Evolutionary conservation across 352 stramenopile species (phyloP).

Genomic region (Peronospora belbahrii): DNA sequence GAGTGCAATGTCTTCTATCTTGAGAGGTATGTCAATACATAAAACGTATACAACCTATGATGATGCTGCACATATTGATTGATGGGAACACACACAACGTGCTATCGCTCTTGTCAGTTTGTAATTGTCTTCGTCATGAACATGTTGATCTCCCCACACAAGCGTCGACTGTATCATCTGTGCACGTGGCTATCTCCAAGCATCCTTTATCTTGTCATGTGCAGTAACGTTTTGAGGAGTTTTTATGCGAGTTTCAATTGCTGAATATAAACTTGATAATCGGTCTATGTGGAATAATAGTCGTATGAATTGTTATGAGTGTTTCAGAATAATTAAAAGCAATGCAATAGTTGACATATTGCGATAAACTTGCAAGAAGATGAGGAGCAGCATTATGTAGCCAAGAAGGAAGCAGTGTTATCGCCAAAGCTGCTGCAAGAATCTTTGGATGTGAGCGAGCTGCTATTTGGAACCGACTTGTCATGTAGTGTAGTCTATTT

Average conservation of each 20-base stretch:
- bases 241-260: not conserved
- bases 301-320: conserved; percentile 37
- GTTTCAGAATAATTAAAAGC: not conserved
- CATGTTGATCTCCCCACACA: conserved; percentile 33
- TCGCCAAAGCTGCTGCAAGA: conserved; percentile 69
- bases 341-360: not conserved
- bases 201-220: not conserved
- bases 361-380: conserved; percentile 54
- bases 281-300: conserved; percentile 65
- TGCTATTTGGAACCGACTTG: not conserved
- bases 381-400: conserved; percentile 50
- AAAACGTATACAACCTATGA: no score
- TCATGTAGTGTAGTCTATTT: not conserved
- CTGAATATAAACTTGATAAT: conserved; percentile 29
- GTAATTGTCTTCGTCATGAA: conserved; percentile 34
- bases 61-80: conserved; percentile 5
- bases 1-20: no score
- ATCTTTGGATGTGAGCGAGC: conserved; percentile 53
- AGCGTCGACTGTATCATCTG: conserved; percentile 42
- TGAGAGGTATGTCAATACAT: no score
- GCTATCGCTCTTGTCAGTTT: conserved; percentile 10
- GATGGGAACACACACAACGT: conserved; percentile 6
- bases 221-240: no score
- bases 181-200: conserved; percentile 27
- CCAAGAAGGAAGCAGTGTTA: conserved; percentile 58